Base-by-base conservation (phyloP, 768 basidiomycete genomes). In the Asterophora parasitica region DNA sequence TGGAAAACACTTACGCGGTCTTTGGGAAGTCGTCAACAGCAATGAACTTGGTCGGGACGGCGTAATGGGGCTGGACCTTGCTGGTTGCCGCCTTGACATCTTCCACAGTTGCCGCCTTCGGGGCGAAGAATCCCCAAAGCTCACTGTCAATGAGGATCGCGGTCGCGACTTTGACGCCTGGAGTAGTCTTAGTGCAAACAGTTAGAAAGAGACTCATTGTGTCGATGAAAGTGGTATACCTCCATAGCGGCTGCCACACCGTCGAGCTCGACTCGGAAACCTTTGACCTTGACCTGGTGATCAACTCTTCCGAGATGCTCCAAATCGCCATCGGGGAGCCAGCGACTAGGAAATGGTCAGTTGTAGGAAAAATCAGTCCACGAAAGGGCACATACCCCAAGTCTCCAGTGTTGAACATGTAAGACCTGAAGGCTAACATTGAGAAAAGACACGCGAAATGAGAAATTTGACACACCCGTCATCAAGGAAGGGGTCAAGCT, bases 381-480 rank as follows among this genome's bases (percentile, higher is more conserved):
- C 26, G 35, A 41, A 42, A 17, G 37, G 17, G 26, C 23, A 52
- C 62, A 46, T 59, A 72, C 73, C 70, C 78, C 15, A 83, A 65
- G 55, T 81, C 81, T 1, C 79, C 78, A 26, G 81, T 83, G 55
- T 81, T 80, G 60, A 80, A 82, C 80, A 83, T 83, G 51, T 72
- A 60, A 15, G 59, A 62, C n/a, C 63, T 66, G 26, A 15, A 20
- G 20, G 10, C 11, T 26, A 9, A 28, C n/a, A 42, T 15, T 28
- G 48, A 43, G 26, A 36, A 15, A 51, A 36, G 16, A 27, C 13
- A 12, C 36, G 9, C 16, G 13, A 44, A 16, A 30, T 44, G 8
- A 10, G 12, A 20, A 44, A 30, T 23, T 3, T 23, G 42, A 36
- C 75, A 47, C 49, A 78, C 78, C 78, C 75, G 55, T 76, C 68